Percentiles rank a stretch among this genome's conserved stretches.
phyloP scores from a whole-genome alignment of 2,329 filamentous ascomycete genomes.

The Aspergillus tubingensis region DNA sequence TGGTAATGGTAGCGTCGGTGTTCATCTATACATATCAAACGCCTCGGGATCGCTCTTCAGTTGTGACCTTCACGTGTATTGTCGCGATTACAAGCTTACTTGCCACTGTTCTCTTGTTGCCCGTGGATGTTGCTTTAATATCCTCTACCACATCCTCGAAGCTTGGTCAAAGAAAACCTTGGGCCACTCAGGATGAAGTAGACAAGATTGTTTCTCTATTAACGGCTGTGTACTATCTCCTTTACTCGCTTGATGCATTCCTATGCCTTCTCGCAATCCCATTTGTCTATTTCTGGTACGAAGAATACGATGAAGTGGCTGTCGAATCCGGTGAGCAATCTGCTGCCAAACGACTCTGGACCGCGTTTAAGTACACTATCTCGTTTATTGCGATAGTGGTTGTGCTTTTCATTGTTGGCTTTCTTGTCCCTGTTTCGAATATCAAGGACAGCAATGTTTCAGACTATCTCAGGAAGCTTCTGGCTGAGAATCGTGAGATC shows the following conservation, averaged over 20 bases:
- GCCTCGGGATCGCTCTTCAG: slow-evolving; percentile 77
- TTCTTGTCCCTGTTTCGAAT: slow-evolving; percentile 84
- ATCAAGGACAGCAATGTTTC: slow-evolving; percentile 69
- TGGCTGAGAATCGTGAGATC: slow-evolving; percentile 73
- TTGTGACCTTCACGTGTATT: slow-evolving; percentile 82
- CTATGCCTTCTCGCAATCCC: slow-evolving; percentile 88
- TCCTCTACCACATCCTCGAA: slow-evolving; percentile 79
- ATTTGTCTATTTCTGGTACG: slow-evolving; percentile 97
- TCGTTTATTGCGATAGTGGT: slow-evolving; percentile 75
- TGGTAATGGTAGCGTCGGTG: slow-evolving; percentile 74
- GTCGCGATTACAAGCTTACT: slow-evolving; percentile 83
- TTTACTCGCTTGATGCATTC: slow-evolving; percentile 89
- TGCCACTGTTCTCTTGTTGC: slow-evolving; percentile 87
- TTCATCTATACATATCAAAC: slow-evolving; percentile 93
- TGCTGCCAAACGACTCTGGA: slow-evolving; percentile 69
- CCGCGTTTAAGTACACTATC: slow-evolving; percentile 87
- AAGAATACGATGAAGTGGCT: slow-evolving; percentile 93
- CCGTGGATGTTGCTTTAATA: slow-evolving; percentile 92
- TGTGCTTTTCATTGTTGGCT: slow-evolving; percentile 84
- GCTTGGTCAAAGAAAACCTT: slow-evolving; percentile 84
- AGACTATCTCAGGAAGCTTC: slow-evolving; percentile 85
- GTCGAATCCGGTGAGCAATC: slow-evolving; percentile 76
- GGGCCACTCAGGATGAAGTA: slow-evolving; percentile 83
- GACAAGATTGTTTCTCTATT: slow-evolving; percentile 76
- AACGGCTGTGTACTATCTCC: slow-evolving; percentile 84